Evolutionary conservation across 2,329 filamentous ascomycete genomes (phyloP), one percentile per base, ranked within the genome.

Genomic region (Rhynchosporium secalis): DNA sequence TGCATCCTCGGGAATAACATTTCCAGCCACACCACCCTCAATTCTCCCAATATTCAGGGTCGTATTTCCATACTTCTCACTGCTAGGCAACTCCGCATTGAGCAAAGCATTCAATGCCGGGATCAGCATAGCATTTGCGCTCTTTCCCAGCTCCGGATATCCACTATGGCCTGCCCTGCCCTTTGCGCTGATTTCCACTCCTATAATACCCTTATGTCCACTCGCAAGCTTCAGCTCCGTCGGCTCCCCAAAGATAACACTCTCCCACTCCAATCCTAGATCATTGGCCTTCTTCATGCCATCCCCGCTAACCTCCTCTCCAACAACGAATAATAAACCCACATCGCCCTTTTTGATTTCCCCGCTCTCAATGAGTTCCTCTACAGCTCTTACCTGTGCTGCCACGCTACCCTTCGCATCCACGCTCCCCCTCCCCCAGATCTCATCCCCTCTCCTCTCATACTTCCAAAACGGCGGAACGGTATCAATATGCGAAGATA

Each of bases 191-290:
- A 98, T 71, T 2, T 81, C 78, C 71, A 92, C 88, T 49, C 83
- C 82, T 3, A 92, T 74, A 61, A 87, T 89, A 46, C 95, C 94
- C 78, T 99, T 98, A 81, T 98, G 94, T 2, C 94, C 95, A 60
- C 90, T 88, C 0, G 92, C 92, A 26, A 98, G 87, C 75, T 90
- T 91, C 68, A 88, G 85, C 71, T 96, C 92, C 0, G 95, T 99
- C 0, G 94, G 94, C 75, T 99, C 95, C 46, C 95, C 94, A 72
- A 97, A 98, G 71, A 95, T 89, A 70, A 91, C 87, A 3, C 91
- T 86, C 40, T 88, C 82, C 79, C 86, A 87, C 20, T 61, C 71
- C 68, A 81, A 65, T 57, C 77, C 73, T 47, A 84, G 72, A 4
- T 77, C 72, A 70, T 86, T 78, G 28, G 86, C 80, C 56, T 75